Conservation (phyloP, 768 basidiomycete genomes). For the Boletus reticulatus region DNA sequence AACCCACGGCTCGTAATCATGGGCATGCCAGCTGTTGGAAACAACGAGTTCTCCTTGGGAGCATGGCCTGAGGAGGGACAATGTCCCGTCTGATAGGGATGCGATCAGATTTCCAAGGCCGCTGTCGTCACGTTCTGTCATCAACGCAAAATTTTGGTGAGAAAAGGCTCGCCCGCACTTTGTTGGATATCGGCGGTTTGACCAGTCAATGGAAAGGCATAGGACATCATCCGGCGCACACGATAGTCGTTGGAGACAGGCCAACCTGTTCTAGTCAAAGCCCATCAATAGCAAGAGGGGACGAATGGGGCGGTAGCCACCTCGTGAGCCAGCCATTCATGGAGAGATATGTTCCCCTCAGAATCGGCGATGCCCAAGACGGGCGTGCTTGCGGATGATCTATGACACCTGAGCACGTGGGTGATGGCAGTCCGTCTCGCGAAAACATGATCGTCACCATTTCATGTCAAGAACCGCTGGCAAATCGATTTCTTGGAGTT, state of each 20-base stretch:
- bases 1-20: slow-evolving; percentile 94
- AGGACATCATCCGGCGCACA: slow-evolving; percentile 57
- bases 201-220: slow-evolving; percentile 94
- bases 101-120: slow-evolving; percentile 60
- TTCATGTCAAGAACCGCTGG: slow-evolving; percentile 93
- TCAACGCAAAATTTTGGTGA: neutral
- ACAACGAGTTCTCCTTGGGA: slow-evolving; percentile 45
- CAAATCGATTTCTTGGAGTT: slow-evolving; percentile 65
- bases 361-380: slow-evolving; percentile 80
- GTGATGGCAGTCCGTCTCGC: neutral
- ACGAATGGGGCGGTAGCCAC: slow-evolving; percentile 29
- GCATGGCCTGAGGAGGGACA: slow-evolving; percentile 59
- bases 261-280: slow-evolving; percentile 39
- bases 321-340: slow-evolving; percentile 50
- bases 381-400: slow-evolving; percentile 38
- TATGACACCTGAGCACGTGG: slow-evolving; percentile 54
- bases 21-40: slow-evolving; percentile 73
- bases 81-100: slow-evolving; percentile 78
- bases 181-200: slow-evolving; percentile 56
- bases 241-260: slow-evolving; percentile 39
- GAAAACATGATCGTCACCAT: slow-evolving; percentile 55
- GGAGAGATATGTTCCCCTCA: slow-evolving; percentile 71
- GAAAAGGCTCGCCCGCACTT: slow-evolving; percentile 36
- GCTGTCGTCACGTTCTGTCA: slow-evolving; percentile 31
- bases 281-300: neutral